Evolutionary conservation across 1,284 basidiomycete species (phyloP).

Genomic region (Bjerkandera adusta): DNA sequence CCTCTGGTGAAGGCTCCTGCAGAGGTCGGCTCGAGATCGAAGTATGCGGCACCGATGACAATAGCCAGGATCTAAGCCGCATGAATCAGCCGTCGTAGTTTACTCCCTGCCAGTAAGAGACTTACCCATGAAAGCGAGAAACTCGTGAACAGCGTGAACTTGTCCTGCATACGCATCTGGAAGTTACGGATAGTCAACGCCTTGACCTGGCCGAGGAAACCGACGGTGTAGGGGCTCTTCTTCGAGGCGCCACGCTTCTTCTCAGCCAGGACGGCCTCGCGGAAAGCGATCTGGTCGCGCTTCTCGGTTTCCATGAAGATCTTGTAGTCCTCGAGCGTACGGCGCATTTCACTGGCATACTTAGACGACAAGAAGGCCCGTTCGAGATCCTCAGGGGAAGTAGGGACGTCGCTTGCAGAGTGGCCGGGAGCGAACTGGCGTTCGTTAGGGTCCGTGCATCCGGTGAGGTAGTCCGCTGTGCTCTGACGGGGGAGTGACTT

Average conservation of each 20-base stretch:
- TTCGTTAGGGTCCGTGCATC: constrained; percentile 83
- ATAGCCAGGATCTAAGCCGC: constrained; percentile 51
- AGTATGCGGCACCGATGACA: constrained; percentile 76
- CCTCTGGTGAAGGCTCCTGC: constrained; percentile 87
- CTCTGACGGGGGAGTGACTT: constrained; percentile 72
- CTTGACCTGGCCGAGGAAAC: constrained; percentile 72
- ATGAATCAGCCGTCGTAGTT: not conserved
- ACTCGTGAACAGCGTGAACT: constrained; percentile 77
- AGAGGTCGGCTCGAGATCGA: constrained; percentile 70
- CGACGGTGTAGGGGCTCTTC: constrained; percentile 86
- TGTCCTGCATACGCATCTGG: constrained; percentile 78
- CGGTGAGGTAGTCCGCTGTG: constrained; percentile 75
- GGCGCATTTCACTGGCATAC: constrained; percentile 46
- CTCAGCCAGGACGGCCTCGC: constrained; percentile 70
- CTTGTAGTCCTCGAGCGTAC: constrained; percentile 64
- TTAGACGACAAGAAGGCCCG: constrained; percentile 61
- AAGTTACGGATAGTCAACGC: constrained; percentile 78
- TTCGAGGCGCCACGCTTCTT: constrained; percentile 84
- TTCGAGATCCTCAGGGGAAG: constrained; percentile 72
- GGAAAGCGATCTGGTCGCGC: constrained; percentile 73
- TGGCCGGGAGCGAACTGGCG: constrained; percentile 78
- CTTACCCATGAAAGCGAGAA: constrained; percentile 55
- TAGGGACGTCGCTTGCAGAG: constrained; percentile 65
- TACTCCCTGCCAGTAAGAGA: constrained; percentile 14
- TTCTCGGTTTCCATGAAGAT: constrained; percentile 60